Conservation (phyloP, 768 basidiomycete species). For the Coprinopsis strossmayeri region DNA sequence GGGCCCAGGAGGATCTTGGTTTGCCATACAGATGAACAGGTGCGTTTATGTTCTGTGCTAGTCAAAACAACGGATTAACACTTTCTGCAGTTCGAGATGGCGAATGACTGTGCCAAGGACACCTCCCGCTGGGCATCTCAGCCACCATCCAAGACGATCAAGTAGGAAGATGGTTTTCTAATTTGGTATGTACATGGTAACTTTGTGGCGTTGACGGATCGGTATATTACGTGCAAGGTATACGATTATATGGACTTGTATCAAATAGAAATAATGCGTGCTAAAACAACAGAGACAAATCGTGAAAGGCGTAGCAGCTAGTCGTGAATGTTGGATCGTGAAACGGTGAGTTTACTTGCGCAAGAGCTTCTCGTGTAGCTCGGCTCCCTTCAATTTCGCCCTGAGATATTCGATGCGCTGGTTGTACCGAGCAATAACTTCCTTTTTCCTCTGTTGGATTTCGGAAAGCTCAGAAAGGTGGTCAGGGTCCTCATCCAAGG, state of each 20-base stretch:
- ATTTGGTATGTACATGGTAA: too few species aligned
- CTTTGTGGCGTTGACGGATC: too few species aligned
- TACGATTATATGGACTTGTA: conserved; percentile 1
- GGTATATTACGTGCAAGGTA: background rate
- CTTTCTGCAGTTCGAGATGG: conserved; percentile 31
- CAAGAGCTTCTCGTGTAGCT: conserved; percentile 48
- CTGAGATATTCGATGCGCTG: conserved; percentile 67
- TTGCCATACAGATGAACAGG: conserved; percentile 66
- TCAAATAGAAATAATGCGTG: background rate
- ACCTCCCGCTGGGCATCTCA: conserved; percentile 5
- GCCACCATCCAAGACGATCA: too few species aligned
- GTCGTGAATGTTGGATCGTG: background rate
- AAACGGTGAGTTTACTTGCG: conserved; percentile 12
- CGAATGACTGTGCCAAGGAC: conserved; percentile 28
- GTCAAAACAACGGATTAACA: background rate
- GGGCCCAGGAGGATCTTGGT: conserved; percentile 48
- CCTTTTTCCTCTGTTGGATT: conserved; percentile 56
- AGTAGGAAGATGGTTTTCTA: too few species aligned
- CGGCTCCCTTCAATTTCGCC: conserved; percentile 70
- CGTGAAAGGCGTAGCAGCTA: too few species aligned
- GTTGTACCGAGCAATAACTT: conserved; percentile 64
- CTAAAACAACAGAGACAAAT: background rate
- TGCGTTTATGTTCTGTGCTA: conserved; percentile 13
- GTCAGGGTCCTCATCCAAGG: conserved; percentile 24
- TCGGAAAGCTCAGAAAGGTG: conserved; percentile 39